Base-by-base conservation (phyloP, 345 rosid species). In the Rhodamnia rubescens region DNA sequence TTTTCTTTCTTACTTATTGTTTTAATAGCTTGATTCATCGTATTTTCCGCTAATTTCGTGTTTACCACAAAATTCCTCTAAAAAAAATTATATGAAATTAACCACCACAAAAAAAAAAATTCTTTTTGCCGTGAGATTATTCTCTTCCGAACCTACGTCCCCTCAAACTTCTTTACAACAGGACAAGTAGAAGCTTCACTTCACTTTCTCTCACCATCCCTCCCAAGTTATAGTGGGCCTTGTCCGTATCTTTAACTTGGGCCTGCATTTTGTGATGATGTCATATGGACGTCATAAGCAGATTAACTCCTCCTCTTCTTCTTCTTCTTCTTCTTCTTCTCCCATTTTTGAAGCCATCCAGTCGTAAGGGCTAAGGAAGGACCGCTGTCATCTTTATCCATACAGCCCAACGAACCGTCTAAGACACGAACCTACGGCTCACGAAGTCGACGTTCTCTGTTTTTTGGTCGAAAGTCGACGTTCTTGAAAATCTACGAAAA, bases 251-350 rank as follows among this genome's bases (percentile, higher is more conserved):
- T 32, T 8, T 7, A 9, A 22, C 44, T 16, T 2, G 75, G 74
- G 75, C 75, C 75, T 16, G 5, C 75, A 64, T 16, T 3, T 4
- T 36, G 32, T 4, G 57, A 20, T 32, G 75, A 64, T 21, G 75
- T 32, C 75, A 64, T 64, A 16, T 20, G 22, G 10, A 8, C 75
- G 75, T 64, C 75, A 64, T 36, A 29, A 8, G 7, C 6, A 32
- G 22, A 16, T 64, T 16, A 16, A 11, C 24, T 6, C 15, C 8
- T 16, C 6, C 6, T 7, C 5, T 0, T 1, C 5, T 8, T 15
- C 7, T 22, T 55, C 8, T 15, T 7, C 5, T 0, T 1, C 5
- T 8, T 15, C 7, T 22, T 55, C 8, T 15, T 7, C n/a, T n/a
- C n/a, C n/a, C 20, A 18, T 15, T 21, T 54, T 54, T 54, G 49